Evolutionary conservation across 768 basidiomycete species (phyloP).

Genomic region (Russula brevipes): DNA sequence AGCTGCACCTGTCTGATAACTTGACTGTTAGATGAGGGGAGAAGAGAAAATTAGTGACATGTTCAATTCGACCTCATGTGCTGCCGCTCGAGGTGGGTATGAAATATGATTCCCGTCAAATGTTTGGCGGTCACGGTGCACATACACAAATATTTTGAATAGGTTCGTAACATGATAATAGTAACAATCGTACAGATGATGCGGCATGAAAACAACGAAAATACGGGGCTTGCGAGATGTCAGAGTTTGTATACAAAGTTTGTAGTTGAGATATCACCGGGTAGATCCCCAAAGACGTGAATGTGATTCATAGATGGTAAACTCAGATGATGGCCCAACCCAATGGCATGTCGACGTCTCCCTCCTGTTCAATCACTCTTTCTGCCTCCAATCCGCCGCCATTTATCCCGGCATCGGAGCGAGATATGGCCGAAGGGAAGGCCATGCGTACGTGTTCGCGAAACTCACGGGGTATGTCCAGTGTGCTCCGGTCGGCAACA

Average conservation of each 20-base stretch:
- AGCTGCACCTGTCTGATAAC: too few species aligned
- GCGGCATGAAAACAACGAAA: not conserved
- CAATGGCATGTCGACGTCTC: constrained; percentile 13
- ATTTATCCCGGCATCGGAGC: not conserved
- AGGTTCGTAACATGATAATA: constrained; percentile 4
- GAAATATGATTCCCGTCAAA: too few species aligned
- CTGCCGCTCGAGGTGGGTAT: too few species aligned
- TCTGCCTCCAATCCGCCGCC: constrained; percentile 6
- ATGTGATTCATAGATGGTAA: constrained; percentile 5
- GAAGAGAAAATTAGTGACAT: too few species aligned
- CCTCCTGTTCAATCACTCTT: constrained; percentile 8
- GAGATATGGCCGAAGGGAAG: not conserved
- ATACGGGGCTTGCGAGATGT: not conserved
- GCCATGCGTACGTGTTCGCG: constrained; percentile 14
- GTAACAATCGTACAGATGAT: constrained; percentile 15
- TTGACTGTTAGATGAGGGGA: too few species aligned
- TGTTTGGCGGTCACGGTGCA: too few species aligned
- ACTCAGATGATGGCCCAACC: constrained; percentile 15
- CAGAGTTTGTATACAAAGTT: not conserved
- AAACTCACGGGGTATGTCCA: constrained; percentile 8
- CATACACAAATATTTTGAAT: constrained; percentile 9
- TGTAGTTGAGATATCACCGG: not conserved
- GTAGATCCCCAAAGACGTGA: not conserved
- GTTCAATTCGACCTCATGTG: too few species aligned
- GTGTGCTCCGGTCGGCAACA: not conserved